phyloP scores from a whole-genome alignment of 2,329 filamentous ascomycete species.

The Leptosphaerulina australis region DNA sequence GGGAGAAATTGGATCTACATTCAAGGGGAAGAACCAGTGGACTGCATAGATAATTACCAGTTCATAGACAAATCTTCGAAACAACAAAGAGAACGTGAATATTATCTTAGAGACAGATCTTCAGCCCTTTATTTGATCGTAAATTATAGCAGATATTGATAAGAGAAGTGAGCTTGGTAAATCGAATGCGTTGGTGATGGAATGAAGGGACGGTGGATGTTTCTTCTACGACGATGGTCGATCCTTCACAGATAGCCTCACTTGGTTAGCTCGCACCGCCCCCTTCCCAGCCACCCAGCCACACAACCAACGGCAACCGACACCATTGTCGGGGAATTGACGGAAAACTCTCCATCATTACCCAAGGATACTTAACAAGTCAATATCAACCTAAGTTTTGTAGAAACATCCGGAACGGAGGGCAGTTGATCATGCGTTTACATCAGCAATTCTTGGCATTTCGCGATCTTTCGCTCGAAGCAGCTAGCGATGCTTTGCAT shows the following conservation, averaged over 20 bases:
- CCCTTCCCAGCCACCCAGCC: background rate
- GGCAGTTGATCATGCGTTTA: background rate
- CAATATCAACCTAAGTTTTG: background rate
- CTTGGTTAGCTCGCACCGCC: too few species aligned
- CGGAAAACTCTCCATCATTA: background rate
- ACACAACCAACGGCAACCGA: background rate
- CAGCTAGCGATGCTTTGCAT: slow-evolving; percentile 1
- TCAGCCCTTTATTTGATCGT: background rate
- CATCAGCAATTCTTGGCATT: background rate
- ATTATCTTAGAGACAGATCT: too few species aligned
- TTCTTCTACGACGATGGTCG: background rate
- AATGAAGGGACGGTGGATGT: background rate
- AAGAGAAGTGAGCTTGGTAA: background rate
- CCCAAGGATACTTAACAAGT: background rate
- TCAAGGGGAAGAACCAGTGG: slow-evolving; percentile 32
- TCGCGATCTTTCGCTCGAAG: slow-evolving; percentile 5
- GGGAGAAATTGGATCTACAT: slow-evolving; percentile 66
- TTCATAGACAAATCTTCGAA: background rate
- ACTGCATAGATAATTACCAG: slow-evolving; percentile 18
- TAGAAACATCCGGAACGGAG: background rate
- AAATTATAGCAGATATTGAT: background rate
- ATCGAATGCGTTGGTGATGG: background rate
- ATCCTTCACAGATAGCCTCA: background rate
- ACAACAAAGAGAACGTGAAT: background rate
- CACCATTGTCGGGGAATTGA: background rate